Conservation (phyloP, 139 green algal species). For the Coelastrella sp. region DNA sequence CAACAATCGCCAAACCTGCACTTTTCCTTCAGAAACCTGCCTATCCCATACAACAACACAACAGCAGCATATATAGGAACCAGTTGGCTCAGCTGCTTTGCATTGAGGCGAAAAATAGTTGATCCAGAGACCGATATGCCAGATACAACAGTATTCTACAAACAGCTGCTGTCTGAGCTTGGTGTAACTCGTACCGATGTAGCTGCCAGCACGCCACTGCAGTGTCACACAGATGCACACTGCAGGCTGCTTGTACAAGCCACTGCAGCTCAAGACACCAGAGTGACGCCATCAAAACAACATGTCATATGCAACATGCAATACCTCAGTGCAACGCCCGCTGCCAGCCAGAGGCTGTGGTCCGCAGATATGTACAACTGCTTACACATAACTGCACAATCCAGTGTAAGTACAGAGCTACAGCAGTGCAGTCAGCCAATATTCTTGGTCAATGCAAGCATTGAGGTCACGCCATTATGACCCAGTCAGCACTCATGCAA, state of each 20-base stretch:
- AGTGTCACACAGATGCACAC: conserved; percentile 3
- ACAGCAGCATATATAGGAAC: conserved; percentile 2
- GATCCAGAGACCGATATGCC: neutral
- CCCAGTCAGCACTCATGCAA: neutral
- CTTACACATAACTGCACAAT: too few species aligned
- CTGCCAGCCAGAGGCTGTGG: neutral
- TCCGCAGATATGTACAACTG: too few species aligned
- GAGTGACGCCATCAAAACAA: neutral
- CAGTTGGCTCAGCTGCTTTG: neutral
- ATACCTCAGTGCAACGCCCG: neutral
- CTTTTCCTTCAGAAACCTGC: neutral
- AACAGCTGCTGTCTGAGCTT: neutral
- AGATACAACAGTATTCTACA: neutral
- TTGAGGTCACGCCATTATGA: neutral
- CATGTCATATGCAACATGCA: neutral
- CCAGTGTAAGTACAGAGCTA: neutral
- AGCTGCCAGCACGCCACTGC: neutral
- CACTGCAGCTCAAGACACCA: neutral
- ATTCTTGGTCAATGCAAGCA: neutral
- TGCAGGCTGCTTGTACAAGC: neutral
- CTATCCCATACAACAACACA: neutral
- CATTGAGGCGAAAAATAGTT: neutral
- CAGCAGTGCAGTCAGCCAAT: neutral
- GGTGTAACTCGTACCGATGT: too few species aligned
- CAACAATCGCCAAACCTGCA: too few species aligned